Evolutionary conservation across 2,329 filamentous ascomycete species (phyloP), one percentile per base, ranked within the genome.

Genomic region (Pyrenochaeta sp.): DNA sequence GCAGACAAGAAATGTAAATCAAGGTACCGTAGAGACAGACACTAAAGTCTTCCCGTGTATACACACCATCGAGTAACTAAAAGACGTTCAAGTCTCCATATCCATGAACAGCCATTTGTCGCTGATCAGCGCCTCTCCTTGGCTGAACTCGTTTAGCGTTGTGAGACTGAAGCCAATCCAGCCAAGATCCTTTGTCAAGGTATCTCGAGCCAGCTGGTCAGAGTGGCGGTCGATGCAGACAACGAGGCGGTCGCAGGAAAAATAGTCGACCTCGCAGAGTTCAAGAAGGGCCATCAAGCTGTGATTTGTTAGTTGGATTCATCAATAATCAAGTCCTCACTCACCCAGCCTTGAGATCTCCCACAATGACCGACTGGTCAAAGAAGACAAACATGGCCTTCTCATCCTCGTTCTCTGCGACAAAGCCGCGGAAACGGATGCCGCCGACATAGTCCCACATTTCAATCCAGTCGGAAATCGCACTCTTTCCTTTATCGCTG

Each of bases 161-260:
- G 87, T 87, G 63, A 94, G 84, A 71, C 91, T 90, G 72, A 97
- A 97, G 49, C 93, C 93, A 61, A 96, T 93, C 93, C 93, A 97
- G 74, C 92, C 90, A 45, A 97, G 84, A 68, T 92, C 93, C 75
- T 90, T 91, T 69, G 90, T 86, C 64, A 94, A 81, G 53, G 87
- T 82, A 64, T 88, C 85, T 52, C 85, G 81, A 58, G 90, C 86
- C 54, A 83, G 79, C 21, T 82, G 77, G 33, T 85, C 82, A 58
- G 89, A 85, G 40, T 81, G 56, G 60, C 92, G 90, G 74, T 94
- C 91, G 58, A 96, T 83, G 76, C 91, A 93, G 67, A 92, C 86
- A 59, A 96, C 86, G 58, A 97, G 85, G 71, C 90, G 86, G 49
- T 85, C 83, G 78, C 92, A 96, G 66, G 82, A 86, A 72, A 97